These are phyloP conservation scores for Botryosphaeria dothidea DNA, from an alignment of 2,329 filamentous ascomycete species.

Conservation along the genomic window DNA sequence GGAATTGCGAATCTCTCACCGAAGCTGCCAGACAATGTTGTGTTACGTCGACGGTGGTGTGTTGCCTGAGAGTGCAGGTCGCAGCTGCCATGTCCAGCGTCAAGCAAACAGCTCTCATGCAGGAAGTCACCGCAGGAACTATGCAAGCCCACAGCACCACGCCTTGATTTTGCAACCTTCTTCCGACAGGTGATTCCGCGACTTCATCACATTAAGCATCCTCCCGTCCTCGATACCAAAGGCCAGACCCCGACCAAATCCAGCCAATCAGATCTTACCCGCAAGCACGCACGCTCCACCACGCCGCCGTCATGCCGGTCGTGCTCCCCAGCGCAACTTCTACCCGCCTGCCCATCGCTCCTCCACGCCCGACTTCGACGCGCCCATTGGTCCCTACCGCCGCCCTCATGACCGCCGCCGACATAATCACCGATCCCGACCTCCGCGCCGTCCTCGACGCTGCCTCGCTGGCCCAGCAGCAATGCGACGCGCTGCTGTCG, in stretches of 20 bases:
- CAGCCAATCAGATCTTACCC: not conserved
- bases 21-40: too few relatives aligned
- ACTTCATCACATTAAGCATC: too few relatives aligned
- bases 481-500: slow-evolving; percentile 62
- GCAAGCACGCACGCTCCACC: not conserved
- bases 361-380: not conserved
- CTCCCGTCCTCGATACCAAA: not conserved
- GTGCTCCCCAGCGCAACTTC: not conserved
- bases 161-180: too few relatives aligned
- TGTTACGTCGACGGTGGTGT: too few relatives aligned
- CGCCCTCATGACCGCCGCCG: slow-evolving; percentile 16
- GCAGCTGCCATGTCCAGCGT: not conserved
- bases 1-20: too few relatives aligned
- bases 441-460: slow-evolving; percentile 70
- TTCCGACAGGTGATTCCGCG: too few relatives aligned
- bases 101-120: not conserved
- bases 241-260: not conserved
- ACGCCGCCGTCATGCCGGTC: slow-evolving; percentile 1
- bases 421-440: slow-evolving; percentile 63
- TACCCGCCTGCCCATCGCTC: not conserved
- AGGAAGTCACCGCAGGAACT: not conserved
- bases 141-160: too few relatives aligned
- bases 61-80: not conserved
- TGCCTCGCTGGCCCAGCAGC: slow-evolving; percentile 71
- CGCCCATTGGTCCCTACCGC: not conserved